Evolutionary conservation across 495 filamentous ascomycete genomes (phyloP), one percentile per base, ranked within the genome.

Genomic region (Penicillium riverlandense): DNA sequence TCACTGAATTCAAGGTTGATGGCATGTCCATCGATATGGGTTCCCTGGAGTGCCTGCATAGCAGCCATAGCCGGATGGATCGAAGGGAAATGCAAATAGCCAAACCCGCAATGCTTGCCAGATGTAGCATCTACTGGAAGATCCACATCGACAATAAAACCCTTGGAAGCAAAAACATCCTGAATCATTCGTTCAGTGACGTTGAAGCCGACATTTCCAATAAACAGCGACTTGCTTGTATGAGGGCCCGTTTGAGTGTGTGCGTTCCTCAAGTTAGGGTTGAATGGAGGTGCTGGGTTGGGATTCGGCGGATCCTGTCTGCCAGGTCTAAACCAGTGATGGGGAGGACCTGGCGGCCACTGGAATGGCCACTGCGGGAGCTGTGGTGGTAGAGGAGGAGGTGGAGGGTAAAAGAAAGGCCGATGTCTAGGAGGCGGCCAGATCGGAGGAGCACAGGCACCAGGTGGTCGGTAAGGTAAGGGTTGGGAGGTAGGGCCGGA

Each of bases 151-250:
- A 80, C 75, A 61, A 94, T 79, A 45, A 74, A 73, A 16, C 79
- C 80, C 57, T 84, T 81, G 36, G 82, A 76, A 55, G 78, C 77
- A 65, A 97, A 97, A 58, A 83, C 83, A 44, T 83, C 80, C 40
- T 72, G 71, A 37, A 99, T 70, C 46, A 75, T 72, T 15, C 82
- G 77, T 65, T 91, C 82, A 44, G 82, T 82, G 45, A 81, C 85
- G 31, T 85, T 80, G 63, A 89, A 99, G 11, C 84, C 79, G 28
- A 99, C 69, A 65, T 99, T 99, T 47, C 91, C 92, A 45, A 96
- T 81, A 57, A 95, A 99, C 34, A 99, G 72, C 16, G 89, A 88
- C 43, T 86, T 82, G 49, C 85, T 79, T 52, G 71, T 79, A 51
- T 75, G 63, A 22, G 80, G 75, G 35, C 56, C 62, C 49, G 74